Conservation (phyloP, 2,329 filamentous ascomycete genomes). For the Sporothrix schenckii region DNA sequence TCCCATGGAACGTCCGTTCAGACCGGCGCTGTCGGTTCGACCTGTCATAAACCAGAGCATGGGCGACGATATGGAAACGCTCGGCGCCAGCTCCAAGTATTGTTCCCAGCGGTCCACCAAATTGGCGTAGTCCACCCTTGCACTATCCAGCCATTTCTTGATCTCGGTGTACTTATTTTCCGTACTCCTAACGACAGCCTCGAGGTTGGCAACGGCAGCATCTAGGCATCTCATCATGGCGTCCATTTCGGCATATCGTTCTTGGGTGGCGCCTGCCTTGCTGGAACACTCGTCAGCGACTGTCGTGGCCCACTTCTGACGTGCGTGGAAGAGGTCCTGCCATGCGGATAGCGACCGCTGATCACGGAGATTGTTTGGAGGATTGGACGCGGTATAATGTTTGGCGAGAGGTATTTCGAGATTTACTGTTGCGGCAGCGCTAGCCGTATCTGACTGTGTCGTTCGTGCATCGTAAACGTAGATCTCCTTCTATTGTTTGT, state of each 20-base stretch:
- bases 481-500: constrained; percentile 66
- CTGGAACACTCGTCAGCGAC: constrained; percentile 69
- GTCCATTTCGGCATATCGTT: constrained; percentile 71
- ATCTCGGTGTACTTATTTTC: constrained; percentile 73
- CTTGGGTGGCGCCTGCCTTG: constrained; percentile 64
- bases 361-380: constrained; percentile 82
- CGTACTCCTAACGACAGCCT: constrained; percentile 71
- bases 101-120: constrained; percentile 68
- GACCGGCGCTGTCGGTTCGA: constrained; percentile 44
- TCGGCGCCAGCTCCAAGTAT: constrained; percentile 66
- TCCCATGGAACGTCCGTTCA: constrained; percentile 45
- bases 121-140: constrained; percentile 67
- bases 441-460: constrained; percentile 60
- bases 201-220: constrained; percentile 83
- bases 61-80: constrained; percentile 64
- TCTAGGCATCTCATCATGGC: constrained; percentile 79
- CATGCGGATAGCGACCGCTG: constrained; percentile 83
- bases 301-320: constrained; percentile 75
- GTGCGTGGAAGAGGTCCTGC: constrained; percentile 80
- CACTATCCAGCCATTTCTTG: constrained; percentile 69
- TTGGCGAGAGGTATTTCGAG: constrained; percentile 56
- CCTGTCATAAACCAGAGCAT: constrained; percentile 70
- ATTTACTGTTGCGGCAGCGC: constrained; percentile 47
- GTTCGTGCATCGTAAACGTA: constrained; percentile 88
- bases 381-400: constrained; percentile 61